These are phyloP conservation scores for Calonectria honghensis DNA, from an alignment of 2,329 filamentous ascomycete genomes.

Conservation along the genomic window DNA sequence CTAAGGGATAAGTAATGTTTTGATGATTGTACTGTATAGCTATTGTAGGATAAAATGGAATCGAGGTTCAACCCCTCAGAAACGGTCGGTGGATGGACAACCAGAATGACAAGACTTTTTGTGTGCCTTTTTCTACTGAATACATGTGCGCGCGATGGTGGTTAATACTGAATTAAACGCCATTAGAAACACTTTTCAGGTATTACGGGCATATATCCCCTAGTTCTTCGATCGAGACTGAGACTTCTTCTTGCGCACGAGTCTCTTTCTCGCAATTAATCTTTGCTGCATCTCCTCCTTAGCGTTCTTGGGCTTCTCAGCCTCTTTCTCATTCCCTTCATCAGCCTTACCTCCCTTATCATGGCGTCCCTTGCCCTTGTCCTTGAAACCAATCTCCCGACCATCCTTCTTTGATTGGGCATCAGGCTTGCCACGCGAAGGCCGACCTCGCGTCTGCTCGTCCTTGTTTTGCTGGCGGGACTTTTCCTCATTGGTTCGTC, in stretches of 20 bases:
- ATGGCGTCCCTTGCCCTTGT: conserved; percentile 46
- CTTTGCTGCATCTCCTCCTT: conserved; percentile 75
- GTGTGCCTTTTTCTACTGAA: not conserved
- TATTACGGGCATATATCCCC: conserved; percentile 39
- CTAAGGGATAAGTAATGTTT: conserved; percentile 44
- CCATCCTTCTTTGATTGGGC: conserved; percentile 40
- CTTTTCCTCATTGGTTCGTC: conserved; percentile 66
- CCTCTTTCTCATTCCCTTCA: conserved; percentile 45
- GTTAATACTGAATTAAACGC: conserved; percentile 35
- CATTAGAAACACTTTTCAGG: conserved; percentile 41
- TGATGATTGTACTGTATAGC: conserved; percentile 26
- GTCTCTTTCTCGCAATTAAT: conserved; percentile 90
- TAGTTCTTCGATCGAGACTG: conserved; percentile 59
- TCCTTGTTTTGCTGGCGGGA: conserved; percentile 54
- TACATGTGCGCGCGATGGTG: not conserved
- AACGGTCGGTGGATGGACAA: not conserved
- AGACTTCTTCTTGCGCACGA: conserved; percentile 82
- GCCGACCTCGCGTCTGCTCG: conserved; percentile 47
- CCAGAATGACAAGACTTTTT: conserved; percentile 3
- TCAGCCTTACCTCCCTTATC: conserved; percentile 45
- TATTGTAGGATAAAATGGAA: conserved; percentile 26
- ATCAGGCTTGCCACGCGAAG: conserved; percentile 36
- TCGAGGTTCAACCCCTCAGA: not conserved
- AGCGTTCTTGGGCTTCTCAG: conserved; percentile 59
- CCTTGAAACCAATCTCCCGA: conserved; percentile 48